Percentiles rank a stretch among this genome's conserved stretches.
Conservation (phyloP, 768 basidiomycete genomes). For the Mycena latifolia region DNA sequence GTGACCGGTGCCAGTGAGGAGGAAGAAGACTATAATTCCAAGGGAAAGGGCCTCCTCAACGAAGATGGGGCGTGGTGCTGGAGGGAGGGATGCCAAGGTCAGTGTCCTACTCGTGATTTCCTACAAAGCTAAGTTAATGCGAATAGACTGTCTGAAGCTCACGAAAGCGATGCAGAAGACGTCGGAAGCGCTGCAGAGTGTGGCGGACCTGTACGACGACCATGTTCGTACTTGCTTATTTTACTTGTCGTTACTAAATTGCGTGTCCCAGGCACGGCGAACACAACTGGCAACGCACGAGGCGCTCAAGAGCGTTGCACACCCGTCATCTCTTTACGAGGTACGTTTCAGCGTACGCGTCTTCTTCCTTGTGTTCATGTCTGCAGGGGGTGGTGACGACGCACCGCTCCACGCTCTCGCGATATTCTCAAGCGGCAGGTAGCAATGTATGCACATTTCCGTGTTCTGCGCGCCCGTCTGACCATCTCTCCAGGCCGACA, state of each 20-base stretch:
- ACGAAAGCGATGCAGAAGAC: slow-evolving; percentile 85
- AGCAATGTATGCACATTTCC: slow-evolving; percentile 34
- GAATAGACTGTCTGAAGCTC: slow-evolving; percentile 77
- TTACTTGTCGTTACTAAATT: neutral
- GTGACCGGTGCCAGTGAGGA: slow-evolving; percentile 63
- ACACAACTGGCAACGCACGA: slow-evolving; percentile 84
- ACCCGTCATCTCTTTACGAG: slow-evolving; percentile 80
- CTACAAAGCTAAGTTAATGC: neutral
- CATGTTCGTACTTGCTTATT: slow-evolving; percentile 62
- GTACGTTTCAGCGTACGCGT: slow-evolving; percentile 53
- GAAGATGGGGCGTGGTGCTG: slow-evolving; percentile 89
- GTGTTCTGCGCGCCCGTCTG: neutral
- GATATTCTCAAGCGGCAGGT: slow-evolving; percentile 69
- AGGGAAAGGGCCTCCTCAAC: slow-evolving; percentile 72
- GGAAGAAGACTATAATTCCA: slow-evolving; percentile 54
- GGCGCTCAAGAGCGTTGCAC: slow-evolving; percentile 78
- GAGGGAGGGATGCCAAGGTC: slow-evolving; percentile 82
- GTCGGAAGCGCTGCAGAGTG: slow-evolving; percentile 76
- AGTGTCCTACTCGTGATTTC: slow-evolving; percentile 14
- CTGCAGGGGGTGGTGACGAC: slow-evolving; percentile 78
- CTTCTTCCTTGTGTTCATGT: neutral
- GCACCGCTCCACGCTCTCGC: slow-evolving; percentile 74
- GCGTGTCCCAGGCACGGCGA: slow-evolving; percentile 68
- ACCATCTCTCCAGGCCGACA: slow-evolving; percentile 58
- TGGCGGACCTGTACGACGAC: slow-evolving; percentile 85